phyloP scores from a whole-genome alignment of 345 rosid genomes.

The Geranium brycei region DNA sequence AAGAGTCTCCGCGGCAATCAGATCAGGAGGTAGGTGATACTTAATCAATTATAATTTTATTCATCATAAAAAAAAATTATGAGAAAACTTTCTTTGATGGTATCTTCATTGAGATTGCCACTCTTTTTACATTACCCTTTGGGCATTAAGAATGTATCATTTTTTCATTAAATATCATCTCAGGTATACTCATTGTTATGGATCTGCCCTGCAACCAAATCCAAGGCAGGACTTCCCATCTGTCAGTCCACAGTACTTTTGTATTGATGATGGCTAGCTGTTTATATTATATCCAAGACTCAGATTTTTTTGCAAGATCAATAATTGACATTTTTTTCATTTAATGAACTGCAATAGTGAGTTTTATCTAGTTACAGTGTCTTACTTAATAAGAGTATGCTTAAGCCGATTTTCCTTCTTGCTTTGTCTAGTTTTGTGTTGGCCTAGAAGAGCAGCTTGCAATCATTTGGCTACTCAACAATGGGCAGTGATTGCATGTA shows the following conservation, averaged over 20 bases:
- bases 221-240: background rate
- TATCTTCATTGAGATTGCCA: background rate
- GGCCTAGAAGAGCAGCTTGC: background rate
- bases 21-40: constrained; percentile 72
- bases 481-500: background rate
- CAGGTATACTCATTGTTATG: background rate
- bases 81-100: background rate
- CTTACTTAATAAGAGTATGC: background rate
- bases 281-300: background rate
- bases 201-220: background rate
- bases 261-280: background rate
- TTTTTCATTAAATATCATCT: no score
- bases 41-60: background rate
- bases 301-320: background rate
- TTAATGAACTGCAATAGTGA: background rate
- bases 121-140: background rate
- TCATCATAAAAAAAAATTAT: background rate
- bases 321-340: background rate
- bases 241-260: background rate
- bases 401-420: background rate
- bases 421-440: background rate
- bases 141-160: background rate
- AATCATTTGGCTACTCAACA: background rate
- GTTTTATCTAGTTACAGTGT: background rate
- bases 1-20: constrained; percentile 47